These are phyloP conservation scores for Verticillium albo-atrum DNA, from an alignment of 2,329 filamentous ascomycete genomes.

Conservation along the genomic window DNA sequence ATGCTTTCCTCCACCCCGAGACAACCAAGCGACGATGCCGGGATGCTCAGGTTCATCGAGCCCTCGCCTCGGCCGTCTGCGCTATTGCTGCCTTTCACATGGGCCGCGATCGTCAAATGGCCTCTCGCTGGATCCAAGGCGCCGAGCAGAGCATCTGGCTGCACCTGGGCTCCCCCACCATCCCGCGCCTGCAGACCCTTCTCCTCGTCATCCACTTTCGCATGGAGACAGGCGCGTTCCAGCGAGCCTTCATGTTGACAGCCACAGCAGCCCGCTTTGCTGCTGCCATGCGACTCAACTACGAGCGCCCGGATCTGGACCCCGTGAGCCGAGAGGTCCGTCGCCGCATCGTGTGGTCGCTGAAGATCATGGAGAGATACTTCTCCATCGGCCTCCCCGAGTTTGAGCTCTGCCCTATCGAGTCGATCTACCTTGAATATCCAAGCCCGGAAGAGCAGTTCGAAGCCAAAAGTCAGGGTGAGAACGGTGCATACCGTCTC, in stretches of 20 bases:
- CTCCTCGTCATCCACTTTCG: slow-evolving; percentile 40
- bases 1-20: slow-evolving; percentile 28
- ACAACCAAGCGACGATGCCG: slow-evolving; percentile 23
- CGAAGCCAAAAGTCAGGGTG: slow-evolving; percentile 4
- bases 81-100: slow-evolving; percentile 26
- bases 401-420: slow-evolving; percentile 33
- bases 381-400: slow-evolving; percentile 35
- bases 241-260: slow-evolving; percentile 35
- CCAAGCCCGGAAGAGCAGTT: slow-evolving; percentile 41
- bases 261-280: slow-evolving; percentile 29
- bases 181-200: slow-evolving; percentile 31
- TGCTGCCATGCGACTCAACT: slow-evolving; percentile 32
- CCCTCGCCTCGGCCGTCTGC: slow-evolving; percentile 25
- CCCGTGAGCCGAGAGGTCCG: slow-evolving; percentile 30
- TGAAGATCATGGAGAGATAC: slow-evolving; percentile 34
- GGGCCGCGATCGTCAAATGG: slow-evolving; percentile 13
- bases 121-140: slow-evolving; percentile 22
- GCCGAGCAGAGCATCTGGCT: slow-evolving; percentile 26
- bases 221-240: slow-evolving; percentile 37
- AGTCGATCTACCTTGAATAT: slow-evolving; percentile 32
- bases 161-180: slow-evolving; percentile 22
- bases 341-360: slow-evolving; percentile 33
- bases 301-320: slow-evolving; percentile 28
- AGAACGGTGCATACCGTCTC: slow-evolving; percentile 13
- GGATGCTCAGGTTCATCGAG: slow-evolving; percentile 22